phyloP scores from a whole-genome alignment of 306 rosid genomes.

The Cucumis hystrix region DNA sequence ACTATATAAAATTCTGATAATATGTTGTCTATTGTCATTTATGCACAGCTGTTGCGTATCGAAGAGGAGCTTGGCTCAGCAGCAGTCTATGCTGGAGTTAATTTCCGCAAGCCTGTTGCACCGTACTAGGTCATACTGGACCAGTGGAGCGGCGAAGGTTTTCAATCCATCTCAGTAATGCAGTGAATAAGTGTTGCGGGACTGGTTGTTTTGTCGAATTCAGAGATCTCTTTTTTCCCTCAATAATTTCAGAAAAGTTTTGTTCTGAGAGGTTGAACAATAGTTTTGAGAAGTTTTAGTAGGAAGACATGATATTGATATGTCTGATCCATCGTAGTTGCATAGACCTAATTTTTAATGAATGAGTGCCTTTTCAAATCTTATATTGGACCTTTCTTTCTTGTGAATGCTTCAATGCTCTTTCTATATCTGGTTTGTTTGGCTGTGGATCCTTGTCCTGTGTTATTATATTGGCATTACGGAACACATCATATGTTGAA shows the following conservation, averaged over 20 bases:
- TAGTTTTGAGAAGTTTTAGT: background rate
- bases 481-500: too few species aligned
- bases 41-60: slow-evolving; percentile 72
- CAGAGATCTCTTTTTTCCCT: background rate
- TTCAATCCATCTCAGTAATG: slow-evolving; percentile 8
- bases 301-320: background rate
- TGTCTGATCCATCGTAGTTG: background rate
- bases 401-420: background rate
- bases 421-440: background rate
- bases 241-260: slow-evolving; percentile 19
- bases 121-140: slow-evolving; percentile 37
- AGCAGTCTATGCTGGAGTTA: slow-evolving; percentile 86
- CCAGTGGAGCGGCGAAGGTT: background rate
- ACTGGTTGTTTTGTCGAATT: background rate
- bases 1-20: background rate
- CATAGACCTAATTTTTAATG: background rate
- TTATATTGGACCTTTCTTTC: background rate
- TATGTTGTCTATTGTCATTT: background rate
- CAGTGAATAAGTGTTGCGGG: slow-evolving; percentile 30
- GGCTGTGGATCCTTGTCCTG: background rate
- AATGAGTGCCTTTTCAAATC: background rate
- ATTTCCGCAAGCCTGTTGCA: slow-evolving; percentile 77
- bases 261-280: slow-evolving; percentile 22
- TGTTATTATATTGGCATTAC: background rate
- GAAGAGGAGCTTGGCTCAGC: slow-evolving; percentile 93